Evolutionary conservation across 352 stramenopile species (phyloP), one percentile per base, ranked within the genome.

Genomic region (Phytophthora crassamura): DNA sequence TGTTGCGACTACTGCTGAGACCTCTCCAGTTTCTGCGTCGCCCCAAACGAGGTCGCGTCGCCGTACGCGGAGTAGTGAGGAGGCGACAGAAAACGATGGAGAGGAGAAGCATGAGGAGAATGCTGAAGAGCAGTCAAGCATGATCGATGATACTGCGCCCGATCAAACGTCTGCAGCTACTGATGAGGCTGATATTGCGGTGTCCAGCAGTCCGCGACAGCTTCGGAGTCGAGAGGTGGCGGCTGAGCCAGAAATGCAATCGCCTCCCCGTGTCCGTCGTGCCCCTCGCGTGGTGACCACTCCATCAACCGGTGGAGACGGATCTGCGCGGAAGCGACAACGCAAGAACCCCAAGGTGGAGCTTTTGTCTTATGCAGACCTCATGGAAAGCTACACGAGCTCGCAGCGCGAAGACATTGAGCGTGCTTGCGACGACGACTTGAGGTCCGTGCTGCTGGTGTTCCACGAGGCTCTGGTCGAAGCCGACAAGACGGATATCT

Each of bases 401-500:
- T 46, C 74, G 15, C 73, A 96, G 51, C 79, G 84, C 18, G 68
- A 92, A 25, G 15, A 77, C 34, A 82, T 93, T 16, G 58, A 82
- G n/a, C 63, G 66, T n/a, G 70, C 78, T 22, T 88, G 76, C 42
- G 60, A 75, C 5, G 86, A 93, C 8, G 84, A 94, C 42, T 56
- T 92, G 36, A 57, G 50, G 14, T 50, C 61, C 2, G 72, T 94
- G 22, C 69, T 94, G 36, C 72, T 77, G 20, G 67, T 90, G 53
- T 92, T 94, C 45, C 86, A 94, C 52, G 81, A 91, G 28, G 80
- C 82, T 3, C 64, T 94, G 15, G 79, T 72, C 38, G 82, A 86
- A 50, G 78, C 82, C 12, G 96, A 99, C 67, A 63, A 77, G 20
- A 80, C 83, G 15, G 64, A 84, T 7, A 77, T 98, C 12, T 99